Base-by-base conservation (phyloP, 306 rosid genomes). In the Quercus glauca region DNA sequence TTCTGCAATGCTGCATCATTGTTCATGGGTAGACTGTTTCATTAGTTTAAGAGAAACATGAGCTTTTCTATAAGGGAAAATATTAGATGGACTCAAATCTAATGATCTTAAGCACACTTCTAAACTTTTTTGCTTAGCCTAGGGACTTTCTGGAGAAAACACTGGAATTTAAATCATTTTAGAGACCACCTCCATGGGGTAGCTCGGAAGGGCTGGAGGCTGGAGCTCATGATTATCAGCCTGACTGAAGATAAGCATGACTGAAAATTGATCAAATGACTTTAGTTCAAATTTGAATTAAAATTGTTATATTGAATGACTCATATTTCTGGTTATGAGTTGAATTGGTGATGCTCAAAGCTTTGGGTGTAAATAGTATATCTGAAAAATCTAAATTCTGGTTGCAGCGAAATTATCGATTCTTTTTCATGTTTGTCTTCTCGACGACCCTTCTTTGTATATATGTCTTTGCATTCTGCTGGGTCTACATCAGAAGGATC, bases 351-450 rank as follows among this genome's bases (percentile, higher is more conserved):
- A 58, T 21, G 64, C 17, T 59, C 31, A 12, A 41, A 13, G 31
- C 52, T 79, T 56, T 52, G 61, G 71, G 41, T 64, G 43, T 74
- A 19, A 55, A 37, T n/a, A 20, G 55, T 57, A 43, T 53, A 83
- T 80, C 82, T 83, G 83, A 87, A 81, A 76, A 52, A 71, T 78
- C 83, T 21, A n/a, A 71, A 58, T 33, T 69, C 73, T 86, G 37
- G 72, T 17, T 91, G 97, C 99, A 94, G 99, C 90, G 99, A 73
- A 95, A 95, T 75, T 95, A 95, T 79, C 92, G 97, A 75, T 95
- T 92, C 96, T 95, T 95, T 96, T 95, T 95, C 97, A 89, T 91
- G 99, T 95, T 95, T 71, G 98, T 95, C 86, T 92, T 90, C 96
- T 89, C 98, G 21, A 92, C 97, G 19, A 95, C 98, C 12, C 92